These are phyloP conservation scores for Murraya koenigii DNA, from an alignment of 345 rosid genomes.

Conservation along the genomic window DNA sequence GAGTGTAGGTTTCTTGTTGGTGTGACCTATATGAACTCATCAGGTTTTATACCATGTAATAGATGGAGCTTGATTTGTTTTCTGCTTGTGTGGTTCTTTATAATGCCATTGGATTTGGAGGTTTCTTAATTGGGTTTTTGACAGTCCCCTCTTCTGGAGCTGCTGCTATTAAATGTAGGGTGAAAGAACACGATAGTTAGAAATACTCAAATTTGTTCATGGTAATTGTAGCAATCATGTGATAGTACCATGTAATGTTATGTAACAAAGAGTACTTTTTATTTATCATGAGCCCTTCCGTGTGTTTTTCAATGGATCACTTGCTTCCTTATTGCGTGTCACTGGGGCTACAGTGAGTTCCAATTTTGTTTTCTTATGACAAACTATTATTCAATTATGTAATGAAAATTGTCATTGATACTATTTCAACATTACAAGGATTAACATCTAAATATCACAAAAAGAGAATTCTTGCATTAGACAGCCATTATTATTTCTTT, in stretches of 20 bases:
- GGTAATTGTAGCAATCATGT: conserved; percentile 10
- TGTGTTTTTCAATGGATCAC: not conserved
- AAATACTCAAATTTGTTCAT: conserved; percentile 16
- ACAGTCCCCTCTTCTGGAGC: conserved; percentile 33
- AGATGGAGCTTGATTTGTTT: conserved; percentile 33
- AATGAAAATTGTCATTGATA: not conserved
- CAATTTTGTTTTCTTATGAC: not conserved
- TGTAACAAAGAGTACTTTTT: not conserved
- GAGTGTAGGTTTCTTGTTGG: conserved; percentile 92
- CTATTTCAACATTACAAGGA: not conserved
- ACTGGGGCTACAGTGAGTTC: not conserved
- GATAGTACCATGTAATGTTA: conserved; percentile 11
- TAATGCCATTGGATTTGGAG: conserved; percentile 24
- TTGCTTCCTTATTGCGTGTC: not conserved
- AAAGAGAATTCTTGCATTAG: not conserved
- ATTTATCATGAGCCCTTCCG: not conserved
- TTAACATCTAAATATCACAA: not conserved
- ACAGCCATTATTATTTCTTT: not conserved
- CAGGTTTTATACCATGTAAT: conserved; percentile 26
- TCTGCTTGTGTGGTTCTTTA: conserved; percentile 37
- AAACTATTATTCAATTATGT: not conserved
- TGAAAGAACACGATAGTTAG: conserved; percentile 27
- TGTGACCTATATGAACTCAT: conserved; percentile 52
- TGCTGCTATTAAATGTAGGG: conserved; percentile 21
- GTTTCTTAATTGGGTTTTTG: conserved; percentile 34